A percentile compares a stretch with the other conserved stretches of the same genome.
These are phyloP conservation scores for Claviceps spartinae DNA, from an alignment of 2,329 filamentous ascomycete genomes.

Conservation along the genomic window DNA sequence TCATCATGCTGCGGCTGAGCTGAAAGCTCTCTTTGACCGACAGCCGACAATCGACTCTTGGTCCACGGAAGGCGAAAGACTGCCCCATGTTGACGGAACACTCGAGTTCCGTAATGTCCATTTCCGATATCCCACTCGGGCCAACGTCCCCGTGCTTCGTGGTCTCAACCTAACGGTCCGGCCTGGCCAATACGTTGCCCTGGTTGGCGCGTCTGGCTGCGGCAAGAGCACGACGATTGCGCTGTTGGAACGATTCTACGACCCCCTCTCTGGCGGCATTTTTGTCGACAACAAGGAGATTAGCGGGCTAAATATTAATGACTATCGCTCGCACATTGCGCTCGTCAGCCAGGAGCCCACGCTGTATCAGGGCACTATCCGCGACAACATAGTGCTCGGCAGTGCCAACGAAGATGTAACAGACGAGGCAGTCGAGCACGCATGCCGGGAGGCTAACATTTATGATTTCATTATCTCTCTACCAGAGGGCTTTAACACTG, in stretches of 20 bases:
- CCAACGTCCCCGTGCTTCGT: conserved; percentile 81
- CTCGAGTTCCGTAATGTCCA: conserved; percentile 89
- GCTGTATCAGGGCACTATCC: conserved; percentile 82
- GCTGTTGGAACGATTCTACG: conserved; percentile 87
- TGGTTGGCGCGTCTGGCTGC: conserved; percentile 89
- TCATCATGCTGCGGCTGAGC: conserved; percentile 64
- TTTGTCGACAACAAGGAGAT: conserved; percentile 77
- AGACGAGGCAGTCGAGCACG: conserved; percentile 61
- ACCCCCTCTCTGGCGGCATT: conserved; percentile 67
- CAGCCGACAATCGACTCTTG: conserved; percentile 72
- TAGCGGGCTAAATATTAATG: conserved; percentile 64
- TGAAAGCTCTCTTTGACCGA: conserved; percentile 75
- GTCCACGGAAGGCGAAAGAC: conserved; percentile 51
- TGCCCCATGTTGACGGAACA: conserved; percentile 55
- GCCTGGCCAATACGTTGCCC: conserved; percentile 71
- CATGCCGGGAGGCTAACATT: conserved; percentile 83
- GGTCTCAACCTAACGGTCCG: conserved; percentile 63
- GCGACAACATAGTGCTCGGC: conserved; percentile 79
- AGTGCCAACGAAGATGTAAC: conserved; percentile 50
- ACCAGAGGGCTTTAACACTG: conserved; percentile 71
- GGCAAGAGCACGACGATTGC: conserved; percentile 92
- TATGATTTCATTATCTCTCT: conserved; percentile 82
- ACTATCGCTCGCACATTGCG: conserved; percentile 71
- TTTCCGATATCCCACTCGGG: conserved; percentile 85
- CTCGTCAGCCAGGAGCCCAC: conserved; percentile 93